Evolutionary conservation across 2,329 filamentous ascomycete species (phyloP).

Genomic region (Juglanconis sp.): DNA sequence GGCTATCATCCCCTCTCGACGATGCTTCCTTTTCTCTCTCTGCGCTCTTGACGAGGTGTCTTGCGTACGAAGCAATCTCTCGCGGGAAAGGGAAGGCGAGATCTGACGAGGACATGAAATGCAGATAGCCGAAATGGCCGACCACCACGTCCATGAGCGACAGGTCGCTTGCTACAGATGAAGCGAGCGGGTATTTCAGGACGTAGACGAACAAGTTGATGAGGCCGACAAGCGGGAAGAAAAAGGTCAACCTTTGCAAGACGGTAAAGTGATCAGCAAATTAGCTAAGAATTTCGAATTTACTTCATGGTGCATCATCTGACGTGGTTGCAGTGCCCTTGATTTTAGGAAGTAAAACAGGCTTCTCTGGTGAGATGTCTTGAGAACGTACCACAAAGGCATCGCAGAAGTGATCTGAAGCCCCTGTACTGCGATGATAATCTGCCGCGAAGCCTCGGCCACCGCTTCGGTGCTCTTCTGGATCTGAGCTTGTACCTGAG

Average conservation of each 20-base stretch:
- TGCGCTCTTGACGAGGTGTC: background rate
- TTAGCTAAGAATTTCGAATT: too few species aligned
- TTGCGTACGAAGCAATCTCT: background rate
- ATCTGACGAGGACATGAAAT: constrained; percentile 1
- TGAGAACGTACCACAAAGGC: background rate
- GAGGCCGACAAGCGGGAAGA: constrained; percentile 16
- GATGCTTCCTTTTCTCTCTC: background rate
- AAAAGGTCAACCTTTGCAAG: constrained; percentile 13
- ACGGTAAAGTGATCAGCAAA: background rate
- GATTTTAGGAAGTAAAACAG: too few species aligned
- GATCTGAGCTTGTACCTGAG: constrained; percentile 2
- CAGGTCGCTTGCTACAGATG: constrained; percentile 10
- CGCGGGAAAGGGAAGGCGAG: background rate
- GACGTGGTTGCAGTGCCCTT: too few species aligned
- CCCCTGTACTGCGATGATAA: background rate
- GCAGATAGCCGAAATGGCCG: constrained; percentile 3
- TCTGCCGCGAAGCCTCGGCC: constrained; percentile 1
- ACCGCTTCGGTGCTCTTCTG: background rate
- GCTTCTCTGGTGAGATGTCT: too few species aligned
- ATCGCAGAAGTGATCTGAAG: background rate
- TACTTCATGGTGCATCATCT: too few species aligned
- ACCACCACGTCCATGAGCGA: constrained; percentile 3
- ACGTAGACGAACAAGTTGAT: constrained; percentile 20
- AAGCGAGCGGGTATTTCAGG: constrained; percentile 10
- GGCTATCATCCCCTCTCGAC: background rate